Evolutionary conservation across 2,329 filamentous ascomycete species (phyloP), one percentile per base, ranked within the genome.

Genomic region (Conoideocrella luteorostrata): DNA sequence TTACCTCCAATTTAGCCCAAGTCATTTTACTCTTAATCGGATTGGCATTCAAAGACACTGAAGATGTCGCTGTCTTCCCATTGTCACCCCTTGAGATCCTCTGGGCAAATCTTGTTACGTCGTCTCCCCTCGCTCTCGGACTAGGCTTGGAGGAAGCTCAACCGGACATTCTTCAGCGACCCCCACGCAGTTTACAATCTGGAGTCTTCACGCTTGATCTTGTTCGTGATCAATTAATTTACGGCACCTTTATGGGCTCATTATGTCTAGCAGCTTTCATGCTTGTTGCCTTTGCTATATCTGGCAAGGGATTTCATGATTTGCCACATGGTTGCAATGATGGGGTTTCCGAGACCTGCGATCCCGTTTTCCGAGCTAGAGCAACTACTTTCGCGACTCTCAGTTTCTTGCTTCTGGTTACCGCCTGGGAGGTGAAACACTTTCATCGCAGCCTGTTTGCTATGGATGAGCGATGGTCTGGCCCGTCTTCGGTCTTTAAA

Each of bases 101-200:
- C 24, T 88, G 84, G 84, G 81, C 84, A 49, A 88, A 87, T 58
- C 78, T 88, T 56, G 75, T 87, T 42, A 88, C 84, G 2, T 85
- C 80, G 2, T 84, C 79, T 6, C 77, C 86, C 52, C 72, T 85
- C 1, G 84, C 84, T 33, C 78, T 88, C 53, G 84, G 84, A 42
- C 72, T 88, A 0, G 84, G 84, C 5, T 77, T 87, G 47, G 84
- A 88, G 56, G 72, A 80, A 45, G 81, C 82, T 1, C 75, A 80
- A 24, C 77, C 80, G 1, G 82, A 87, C 57, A 78, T 88, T 48
- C 77, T 87, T 56, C 59, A 68, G 5, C 78, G 83, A 1, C 79
- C 81, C 2, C 84, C 84, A 6, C 80, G 83, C 49, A 71, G 71
- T 50, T 67, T 83, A 12, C 67, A 71, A 34, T 60, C 71, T 4